These are phyloP conservation scores for Cylindrotheca closterium DNA, from an alignment of 108 stramenopile species.

Conservation along the genomic window DNA sequence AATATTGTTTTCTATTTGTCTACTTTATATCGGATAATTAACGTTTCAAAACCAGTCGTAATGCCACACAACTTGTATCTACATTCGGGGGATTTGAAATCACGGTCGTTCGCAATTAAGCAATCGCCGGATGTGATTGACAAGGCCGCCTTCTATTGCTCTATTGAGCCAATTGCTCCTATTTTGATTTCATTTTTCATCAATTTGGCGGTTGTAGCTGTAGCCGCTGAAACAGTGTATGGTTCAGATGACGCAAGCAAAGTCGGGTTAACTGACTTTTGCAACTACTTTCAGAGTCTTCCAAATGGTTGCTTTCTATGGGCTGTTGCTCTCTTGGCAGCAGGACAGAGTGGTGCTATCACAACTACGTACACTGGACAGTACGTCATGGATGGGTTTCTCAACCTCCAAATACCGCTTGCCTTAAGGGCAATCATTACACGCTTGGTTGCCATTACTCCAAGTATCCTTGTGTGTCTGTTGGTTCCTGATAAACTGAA, in stretches of 20 bases:
- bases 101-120: constrained; percentile 30
- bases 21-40: not conserved
- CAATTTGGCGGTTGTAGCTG: constrained; percentile 80
- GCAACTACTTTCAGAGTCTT: constrained; percentile 50
- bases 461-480: constrained; percentile 69
- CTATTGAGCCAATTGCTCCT: constrained; percentile 76
- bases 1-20: not conserved
- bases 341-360: constrained; percentile 73
- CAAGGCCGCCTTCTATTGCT: constrained; percentile 73
- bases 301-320: constrained; percentile 70
- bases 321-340: constrained; percentile 81
- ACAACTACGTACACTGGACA: constrained; percentile 90
- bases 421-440: constrained; percentile 67
- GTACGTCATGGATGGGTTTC: constrained; percentile 86
- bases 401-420: constrained; percentile 60
- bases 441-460: constrained; percentile 71
- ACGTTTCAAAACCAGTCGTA: constrained; percentile 78
- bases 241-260: constrained; percentile 26
- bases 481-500: constrained; percentile 63
- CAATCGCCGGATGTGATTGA: constrained; percentile 32
- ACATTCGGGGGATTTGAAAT: constrained; percentile 78
- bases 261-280: constrained; percentile 65
- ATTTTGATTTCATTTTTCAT: constrained; percentile 77
- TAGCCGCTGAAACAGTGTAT: constrained; percentile 80
- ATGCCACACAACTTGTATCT: constrained; percentile 91